phyloP scores from a whole-genome alignment of 177 flowering plant genomes.

The Vitis hybrid region DNA sequence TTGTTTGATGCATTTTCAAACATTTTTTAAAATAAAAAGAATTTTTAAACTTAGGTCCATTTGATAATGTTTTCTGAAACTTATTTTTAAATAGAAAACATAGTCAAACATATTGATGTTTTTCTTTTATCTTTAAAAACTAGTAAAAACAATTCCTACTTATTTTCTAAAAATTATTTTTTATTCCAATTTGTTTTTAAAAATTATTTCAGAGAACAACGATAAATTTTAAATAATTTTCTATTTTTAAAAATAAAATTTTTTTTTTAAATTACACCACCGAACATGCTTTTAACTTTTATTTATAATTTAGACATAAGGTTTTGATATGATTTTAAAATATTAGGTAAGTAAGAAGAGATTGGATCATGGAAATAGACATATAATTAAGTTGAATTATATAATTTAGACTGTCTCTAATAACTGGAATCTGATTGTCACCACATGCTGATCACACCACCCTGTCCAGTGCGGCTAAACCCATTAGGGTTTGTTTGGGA shows the following conservation, averaged over 20 bases:
- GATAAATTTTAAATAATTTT: no score
- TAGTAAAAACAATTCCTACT: fast-evolving
- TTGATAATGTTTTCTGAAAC: no score
- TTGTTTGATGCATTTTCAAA: no score
- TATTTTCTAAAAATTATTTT: fast-evolving
- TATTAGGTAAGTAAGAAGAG: neutral
- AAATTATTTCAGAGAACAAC: no score
- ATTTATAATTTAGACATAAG: neutral
- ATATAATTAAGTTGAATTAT: slow-evolving; percentile 6
- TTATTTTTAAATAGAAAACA: no score
- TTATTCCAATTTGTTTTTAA: no score
- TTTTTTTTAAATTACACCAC: no score
- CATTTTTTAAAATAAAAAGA: no score
- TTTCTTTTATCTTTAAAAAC: no score
- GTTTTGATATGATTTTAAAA: neutral
- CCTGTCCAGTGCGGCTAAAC: neutral
- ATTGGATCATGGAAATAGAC: neutral
- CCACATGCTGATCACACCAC: slow-evolving; percentile 14
- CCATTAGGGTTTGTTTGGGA: neutral
- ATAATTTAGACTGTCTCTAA: slow-evolving; percentile 2
- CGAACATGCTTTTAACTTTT: no score
- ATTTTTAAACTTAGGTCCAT: no score
- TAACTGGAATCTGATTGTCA: slow-evolving; percentile 14
- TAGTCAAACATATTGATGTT: fast-evolving
- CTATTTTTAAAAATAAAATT: no score